Percentiles rank a stretch among this genome's conserved stretches.
phyloP scores from a whole-genome alignment of 768 basidiomycete genomes.

The Leccinum pellstonianum region DNA sequence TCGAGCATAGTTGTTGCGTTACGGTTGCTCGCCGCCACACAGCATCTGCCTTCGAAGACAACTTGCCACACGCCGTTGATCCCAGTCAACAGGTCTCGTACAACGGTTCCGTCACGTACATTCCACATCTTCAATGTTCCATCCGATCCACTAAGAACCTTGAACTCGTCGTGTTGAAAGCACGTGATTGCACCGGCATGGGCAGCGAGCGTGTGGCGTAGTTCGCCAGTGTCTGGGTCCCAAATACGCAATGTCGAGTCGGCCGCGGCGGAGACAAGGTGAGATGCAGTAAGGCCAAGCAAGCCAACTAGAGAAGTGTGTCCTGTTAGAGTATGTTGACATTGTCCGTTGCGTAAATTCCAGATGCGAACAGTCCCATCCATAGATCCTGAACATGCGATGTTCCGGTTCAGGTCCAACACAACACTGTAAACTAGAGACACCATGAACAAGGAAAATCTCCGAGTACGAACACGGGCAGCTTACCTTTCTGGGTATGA shows the following conservation, averaged over 20 bases:
- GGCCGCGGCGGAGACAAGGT: slow-evolving; percentile 93
- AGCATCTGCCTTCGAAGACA: slow-evolving; percentile 90
- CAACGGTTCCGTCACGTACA: slow-evolving; percentile 78
- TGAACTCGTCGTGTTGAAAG: slow-evolving; percentile 98
- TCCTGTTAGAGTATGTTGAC: slow-evolving; percentile 77
- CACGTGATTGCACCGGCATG: slow-evolving; percentile 99
- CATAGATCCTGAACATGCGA: slow-evolving; percentile 97
- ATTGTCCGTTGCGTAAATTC: slow-evolving; percentile 81
- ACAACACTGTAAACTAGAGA: slow-evolving; percentile 90
- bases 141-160: slow-evolving; percentile 92
- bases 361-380: slow-evolving; percentile 96
- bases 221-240: slow-evolving; percentile 83
- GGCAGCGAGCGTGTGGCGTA: slow-evolving; percentile 79
- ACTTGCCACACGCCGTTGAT: slow-evolving; percentile 99
- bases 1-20: slow-evolving; percentile 76
- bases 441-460: slow-evolving; percentile 8
- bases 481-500: slow-evolving; percentile 83
- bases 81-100: slow-evolving; percentile 85
- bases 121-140: slow-evolving; percentile 99
- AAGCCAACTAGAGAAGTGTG: slow-evolving; percentile 96
- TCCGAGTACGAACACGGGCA: slow-evolving; percentile 26
- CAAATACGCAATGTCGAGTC: slow-evolving; percentile 94
- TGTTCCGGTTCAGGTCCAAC: slow-evolving; percentile 79
- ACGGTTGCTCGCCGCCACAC: slow-evolving; percentile 90
- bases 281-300: slow-evolving; percentile 83